Evolutionary conservation across 129 eudicot genomes (phyloP), one percentile per base, ranked within the genome.

Genomic region (Arctium lappa): DNA sequence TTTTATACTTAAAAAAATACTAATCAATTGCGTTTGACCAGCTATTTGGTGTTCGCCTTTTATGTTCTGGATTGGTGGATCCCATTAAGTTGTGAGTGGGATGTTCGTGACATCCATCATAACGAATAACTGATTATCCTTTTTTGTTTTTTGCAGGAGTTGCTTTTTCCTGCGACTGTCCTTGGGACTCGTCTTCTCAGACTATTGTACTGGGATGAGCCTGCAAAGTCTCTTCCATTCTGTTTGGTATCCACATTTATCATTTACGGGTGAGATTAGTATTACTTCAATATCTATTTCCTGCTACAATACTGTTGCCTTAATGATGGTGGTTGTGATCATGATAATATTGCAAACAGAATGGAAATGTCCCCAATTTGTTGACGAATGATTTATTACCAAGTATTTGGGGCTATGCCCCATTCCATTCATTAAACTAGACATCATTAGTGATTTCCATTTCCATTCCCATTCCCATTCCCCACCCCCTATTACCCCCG

Each of bases 201-300:
- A 78, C 71, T 95, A 62, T 84, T 83, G 5, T 81, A 83, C 74
- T 95, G 98, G 98, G 94, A 95, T 74, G 91, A 90, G 77, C 92
- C 93, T 75, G 31, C 82, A 70, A 92, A 88, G 84, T 95, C 98
- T 76, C 27, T 81, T 31, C 76, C 81, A 32, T 95, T 92, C 88
- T 95, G 98, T 91, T 84, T 82, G 79, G 82, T 83, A 34, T 84
- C 84, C 75, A 72, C 94, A 33, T 83, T 69, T 72, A 80, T 90
- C 79, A 95, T 95, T 69, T 87, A 85, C 89, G 86, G 91, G 98
- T 95, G 76, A 88, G 92, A 15, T 83, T 48, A 60, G n/a, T n/a
- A 37, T 62, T 75, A 71, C 82, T 65, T 72, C 38, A 42, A 31
- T 36, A 53, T 12, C 77, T 34, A 37, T 15, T 81, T 82, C 78